Evolutionary conservation across 139 green algal species (phyloP).

Genomic region (Chlorella ohadii): DNA sequence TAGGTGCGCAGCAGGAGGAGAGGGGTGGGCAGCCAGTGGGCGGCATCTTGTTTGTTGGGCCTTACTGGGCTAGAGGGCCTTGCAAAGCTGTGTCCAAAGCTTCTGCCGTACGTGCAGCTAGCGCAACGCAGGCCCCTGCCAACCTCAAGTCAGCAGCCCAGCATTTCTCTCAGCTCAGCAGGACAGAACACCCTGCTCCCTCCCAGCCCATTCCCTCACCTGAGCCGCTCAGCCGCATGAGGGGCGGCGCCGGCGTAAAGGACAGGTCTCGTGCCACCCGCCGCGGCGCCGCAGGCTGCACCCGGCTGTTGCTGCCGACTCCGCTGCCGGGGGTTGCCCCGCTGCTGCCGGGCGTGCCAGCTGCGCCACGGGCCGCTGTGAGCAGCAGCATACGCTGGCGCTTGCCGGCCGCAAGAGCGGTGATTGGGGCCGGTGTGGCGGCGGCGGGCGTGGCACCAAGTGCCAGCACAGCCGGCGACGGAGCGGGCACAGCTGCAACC

Average conservation of each 20-base stretch:
- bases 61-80: too few species aligned
- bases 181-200: too few species aligned
- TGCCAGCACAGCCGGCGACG: too few species aligned
- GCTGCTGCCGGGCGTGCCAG: background rate
- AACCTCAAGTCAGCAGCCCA: too few species aligned
- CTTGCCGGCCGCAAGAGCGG: background rate
- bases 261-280: slow-evolving; percentile 11
- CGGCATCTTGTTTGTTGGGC: too few species aligned
- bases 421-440: background rate
- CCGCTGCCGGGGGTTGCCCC: background rate
- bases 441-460: background rate
- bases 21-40: background rate
- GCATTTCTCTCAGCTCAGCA: too few species aligned
- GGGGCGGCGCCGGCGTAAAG: background rate
- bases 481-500: background rate
- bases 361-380: background rate
- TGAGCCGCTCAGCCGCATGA: too few species aligned
- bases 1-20: too few species aligned
- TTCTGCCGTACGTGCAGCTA: too few species aligned
- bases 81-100: too few species aligned
- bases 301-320: slow-evolving; percentile 1
- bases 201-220: background rate
- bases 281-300: background rate
- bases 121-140: too few species aligned
- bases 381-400: slow-evolving; percentile 21